Evolutionary conservation across 1,139 yeast species (phyloP).

Genomic region (Pichia sp.): DNA sequence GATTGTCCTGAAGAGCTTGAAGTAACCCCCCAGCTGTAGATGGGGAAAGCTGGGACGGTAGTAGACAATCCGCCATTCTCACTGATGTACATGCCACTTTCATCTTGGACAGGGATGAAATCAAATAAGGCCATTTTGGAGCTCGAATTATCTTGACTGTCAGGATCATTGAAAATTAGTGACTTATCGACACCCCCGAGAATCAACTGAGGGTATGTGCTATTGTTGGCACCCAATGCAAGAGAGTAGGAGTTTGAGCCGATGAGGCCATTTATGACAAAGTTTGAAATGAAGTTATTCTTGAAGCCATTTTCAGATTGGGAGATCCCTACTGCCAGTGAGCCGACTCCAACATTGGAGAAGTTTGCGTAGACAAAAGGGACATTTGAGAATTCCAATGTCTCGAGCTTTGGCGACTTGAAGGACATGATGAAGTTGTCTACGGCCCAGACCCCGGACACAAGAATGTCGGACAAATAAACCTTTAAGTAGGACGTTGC

Average conservation of each 20-base stretch:
- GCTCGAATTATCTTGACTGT: slow-evolving; percentile 34
- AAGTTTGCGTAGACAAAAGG: slow-evolving; percentile 37
- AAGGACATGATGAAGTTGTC: slow-evolving; percentile 21
- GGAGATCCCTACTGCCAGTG: slow-evolving; percentile 51
- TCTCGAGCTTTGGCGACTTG: not conserved
- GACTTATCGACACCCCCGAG: slow-evolving; percentile 56
- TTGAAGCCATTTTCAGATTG: slow-evolving; percentile 18
- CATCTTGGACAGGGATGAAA: slow-evolving; percentile 43
- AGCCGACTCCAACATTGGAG: slow-evolving; percentile 47
- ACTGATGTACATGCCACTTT: slow-evolving; percentile 13
- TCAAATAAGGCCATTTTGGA: slow-evolving; percentile 34
- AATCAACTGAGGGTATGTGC: slow-evolving; percentile 36
- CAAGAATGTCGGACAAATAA: slow-evolving; percentile 20
- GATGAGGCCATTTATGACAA: slow-evolving; percentile 40
- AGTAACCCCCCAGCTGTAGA: slow-evolving; percentile 50
- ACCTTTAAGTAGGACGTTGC: slow-evolving; percentile 15
- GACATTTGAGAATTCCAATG: slow-evolving; percentile 17
- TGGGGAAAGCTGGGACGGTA: slow-evolving; percentile 52
- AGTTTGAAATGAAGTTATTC: slow-evolving; percentile 34
- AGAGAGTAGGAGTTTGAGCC: slow-evolving; percentile 53
- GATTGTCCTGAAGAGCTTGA: slow-evolving; percentile 41
- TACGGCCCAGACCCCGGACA: slow-evolving; percentile 24
- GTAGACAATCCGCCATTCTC: slow-evolving; percentile 29
- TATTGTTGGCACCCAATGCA: slow-evolving; percentile 37
- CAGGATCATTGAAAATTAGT: slow-evolving; percentile 39